phyloP scores from a whole-genome alignment of 2,329 filamentous ascomycete species.

The Helicocarpus griseus region DNA sequence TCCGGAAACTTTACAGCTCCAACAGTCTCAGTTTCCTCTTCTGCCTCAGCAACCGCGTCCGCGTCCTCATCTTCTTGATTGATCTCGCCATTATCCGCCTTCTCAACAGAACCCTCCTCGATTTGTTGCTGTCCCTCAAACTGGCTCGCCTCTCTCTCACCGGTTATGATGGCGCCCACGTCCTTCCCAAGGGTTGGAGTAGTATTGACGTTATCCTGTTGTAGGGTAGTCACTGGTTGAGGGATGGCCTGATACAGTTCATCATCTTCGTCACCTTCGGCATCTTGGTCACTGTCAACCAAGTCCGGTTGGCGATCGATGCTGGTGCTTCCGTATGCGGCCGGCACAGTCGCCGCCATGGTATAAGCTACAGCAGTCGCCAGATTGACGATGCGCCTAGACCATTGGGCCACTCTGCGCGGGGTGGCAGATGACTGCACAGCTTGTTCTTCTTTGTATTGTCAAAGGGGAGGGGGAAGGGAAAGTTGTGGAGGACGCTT shows the following conservation, averaged over 20 bases:
- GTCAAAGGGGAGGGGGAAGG: neutral
- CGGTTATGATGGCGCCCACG: slow-evolving; percentile 24
- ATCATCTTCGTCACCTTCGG: slow-evolving; percentile 36
- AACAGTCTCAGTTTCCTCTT: slow-evolving; percentile 34
- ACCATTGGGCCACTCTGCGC: slow-evolving; percentile 10
- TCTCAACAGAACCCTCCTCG: slow-evolving; percentile 12
- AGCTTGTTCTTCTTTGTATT: neutral
- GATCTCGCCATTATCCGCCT: slow-evolving; percentile 13
- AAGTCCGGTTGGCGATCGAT: slow-evolving; percentile 23
- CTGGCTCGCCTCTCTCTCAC: slow-evolving; percentile 11
- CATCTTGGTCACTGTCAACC: slow-evolving; percentile 34
- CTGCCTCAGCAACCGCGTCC: slow-evolving; percentile 28
- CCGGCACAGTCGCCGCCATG: slow-evolving; percentile 34
- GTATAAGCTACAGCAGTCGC: slow-evolving; percentile 29
- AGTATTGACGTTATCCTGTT: slow-evolving; percentile 2
- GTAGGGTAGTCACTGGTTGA: slow-evolving; percentile 17
- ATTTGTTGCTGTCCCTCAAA: slow-evolving; percentile 21
- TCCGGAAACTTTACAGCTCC: slow-evolving; percentile 29
- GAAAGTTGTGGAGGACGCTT: neutral
- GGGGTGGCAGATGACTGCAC: slow-evolving; percentile 2
- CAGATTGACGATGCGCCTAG: slow-evolving; percentile 21
- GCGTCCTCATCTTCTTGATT: slow-evolving; percentile 12
- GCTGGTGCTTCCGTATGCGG: slow-evolving; percentile 27
- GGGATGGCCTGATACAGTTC: slow-evolving; percentile 29
- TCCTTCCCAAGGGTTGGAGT: slow-evolving; percentile 16